Evolutionary conservation across 805 yeast genomes (phyloP), one percentile per base, ranked within the genome.

Genomic region (Saturnispora ahearnii): DNA sequence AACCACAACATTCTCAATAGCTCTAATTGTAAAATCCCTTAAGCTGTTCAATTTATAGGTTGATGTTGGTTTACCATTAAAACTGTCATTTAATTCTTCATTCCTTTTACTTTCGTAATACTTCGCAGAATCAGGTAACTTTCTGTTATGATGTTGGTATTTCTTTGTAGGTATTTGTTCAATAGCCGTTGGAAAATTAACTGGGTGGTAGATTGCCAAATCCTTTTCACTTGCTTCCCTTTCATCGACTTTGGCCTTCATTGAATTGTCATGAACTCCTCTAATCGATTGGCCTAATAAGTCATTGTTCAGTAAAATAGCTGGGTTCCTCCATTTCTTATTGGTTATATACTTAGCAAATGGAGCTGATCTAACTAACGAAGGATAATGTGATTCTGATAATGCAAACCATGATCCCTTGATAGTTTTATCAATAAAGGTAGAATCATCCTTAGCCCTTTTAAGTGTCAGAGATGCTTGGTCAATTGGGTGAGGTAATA

Each of bases 401-500:
- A 91, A 73, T 4, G 96, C 96, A 69, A 77, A 87, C 96, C 96
- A 90, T 1, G 84, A 73, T 3, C 84, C 82, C 44, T 71, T 70
- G 30, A 69, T 71, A 0, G 89, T 79, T 30, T 81, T 73, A 51
- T 80, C 87, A 34, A 91, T 72, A 57, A 81, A 81, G 10, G 91
- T 83, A 2, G 82, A 80, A 4, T 51, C 61, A 15, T 38, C 45
- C 3, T 34, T 37, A 3, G 41, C 45, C 9, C 11, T 21, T 4
- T 34, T 12, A 6, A 13, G 28, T 10, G 41, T 22, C 34, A 26
- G 7, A 2, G 50, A 30, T 10, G 42, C 38, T 21, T 52, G 46
- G 41, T 56, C 74, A 47, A 81, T 67, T 0, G 91, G 91, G 61
- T 85, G 95, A 0, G 90, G 89, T 3, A 84, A 69, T 15, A 81